Conservation (phyloP, 108 stramenopile species). For the Cyclotella distinguenda region DNA sequence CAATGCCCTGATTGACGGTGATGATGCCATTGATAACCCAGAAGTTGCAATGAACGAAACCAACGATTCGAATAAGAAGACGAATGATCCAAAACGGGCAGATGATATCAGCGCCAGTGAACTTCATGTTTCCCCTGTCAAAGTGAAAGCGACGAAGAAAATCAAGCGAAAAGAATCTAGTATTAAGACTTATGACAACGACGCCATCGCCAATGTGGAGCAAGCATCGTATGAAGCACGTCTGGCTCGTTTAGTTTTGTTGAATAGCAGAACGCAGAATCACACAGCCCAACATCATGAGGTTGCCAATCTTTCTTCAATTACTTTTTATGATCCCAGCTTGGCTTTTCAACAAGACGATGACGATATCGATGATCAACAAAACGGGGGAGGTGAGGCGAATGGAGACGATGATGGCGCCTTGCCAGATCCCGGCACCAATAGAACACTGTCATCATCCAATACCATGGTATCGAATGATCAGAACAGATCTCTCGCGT, state of each 20-base stretch:
- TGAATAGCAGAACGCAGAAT: conserved; percentile 11
- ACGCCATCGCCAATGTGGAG: conserved; percentile 18
- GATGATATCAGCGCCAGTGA: no score
- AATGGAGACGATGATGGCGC: background rate
- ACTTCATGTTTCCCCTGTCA: background rate
- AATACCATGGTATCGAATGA: no score
- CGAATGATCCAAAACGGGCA: no score
- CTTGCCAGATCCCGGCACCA: background rate
- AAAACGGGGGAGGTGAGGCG: background rate
- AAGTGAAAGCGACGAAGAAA: conserved; percentile 1
- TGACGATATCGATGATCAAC: conserved; percentile 4
- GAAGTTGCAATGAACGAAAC: no score
- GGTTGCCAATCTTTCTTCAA: background rate
- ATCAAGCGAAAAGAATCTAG: background rate
- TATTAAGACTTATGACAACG: conserved; percentile 26
- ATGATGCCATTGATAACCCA: conserved; percentile 1
- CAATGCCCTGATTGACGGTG: conserved; percentile 29
- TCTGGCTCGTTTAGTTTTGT: conserved; percentile 28
- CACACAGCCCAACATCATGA: background rate
- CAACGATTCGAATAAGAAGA: no score
- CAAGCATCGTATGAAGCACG: conserved; percentile 44
- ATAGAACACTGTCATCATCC: no score
- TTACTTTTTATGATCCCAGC: conserved; percentile 32
- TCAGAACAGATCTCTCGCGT: no score
- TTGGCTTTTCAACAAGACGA: conserved; percentile 35